A percentile compares a stretch with the other conserved stretches of the same genome.
These are phyloP conservation scores for Penicillium subrubescens DNA, from an alignment of 495 filamentous ascomycete species.

Conservation along the genomic window DNA sequence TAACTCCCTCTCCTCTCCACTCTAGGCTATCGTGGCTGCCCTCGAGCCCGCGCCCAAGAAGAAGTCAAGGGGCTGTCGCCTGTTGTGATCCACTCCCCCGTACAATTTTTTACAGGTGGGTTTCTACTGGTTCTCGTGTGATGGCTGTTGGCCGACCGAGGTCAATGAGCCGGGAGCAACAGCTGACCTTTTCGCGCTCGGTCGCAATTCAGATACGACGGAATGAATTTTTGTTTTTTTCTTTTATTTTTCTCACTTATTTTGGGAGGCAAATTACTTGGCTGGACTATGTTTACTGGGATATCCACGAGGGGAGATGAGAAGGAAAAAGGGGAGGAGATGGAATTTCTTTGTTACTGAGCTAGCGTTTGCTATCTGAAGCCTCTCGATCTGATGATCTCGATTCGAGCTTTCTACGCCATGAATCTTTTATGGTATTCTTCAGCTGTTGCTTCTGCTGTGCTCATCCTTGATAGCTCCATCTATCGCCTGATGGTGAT, in stretches of 20 bases:
- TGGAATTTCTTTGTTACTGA: conserved; percentile 13
- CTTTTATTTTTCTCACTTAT: conserved; percentile 11
- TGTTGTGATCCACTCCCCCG: conserved; percentile 38
- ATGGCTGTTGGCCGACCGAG: neutral
- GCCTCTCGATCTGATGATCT: conserved; percentile 18
- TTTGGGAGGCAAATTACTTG: conserved; percentile 20
- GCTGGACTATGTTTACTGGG: conserved; percentile 17
- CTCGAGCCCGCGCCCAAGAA: conserved; percentile 80
- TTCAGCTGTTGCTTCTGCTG: neutral
- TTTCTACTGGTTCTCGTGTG: neutral
- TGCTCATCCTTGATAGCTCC: neutral
- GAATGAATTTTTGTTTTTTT: conserved; percentile 34
- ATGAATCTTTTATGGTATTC: neutral
- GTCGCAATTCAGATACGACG: conserved; percentile 30
- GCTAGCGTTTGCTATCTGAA: conserved; percentile 28
- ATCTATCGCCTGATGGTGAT: conserved; percentile 12
- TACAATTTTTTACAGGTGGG: conserved; percentile 27
- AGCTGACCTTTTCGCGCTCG: too few relatives aligned
- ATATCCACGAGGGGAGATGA: conserved; percentile 14
- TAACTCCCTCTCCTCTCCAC: conserved; percentile 11
- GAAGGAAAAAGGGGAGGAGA: conserved; percentile 8
- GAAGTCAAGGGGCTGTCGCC: conserved; percentile 52
- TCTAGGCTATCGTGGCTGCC: conserved; percentile 84
- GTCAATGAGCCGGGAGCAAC: neutral
- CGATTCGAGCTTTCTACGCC: neutral